Conservation (phyloP, 2,329 filamentous ascomycete species). For the Colletotrichum simmondsii region DNA sequence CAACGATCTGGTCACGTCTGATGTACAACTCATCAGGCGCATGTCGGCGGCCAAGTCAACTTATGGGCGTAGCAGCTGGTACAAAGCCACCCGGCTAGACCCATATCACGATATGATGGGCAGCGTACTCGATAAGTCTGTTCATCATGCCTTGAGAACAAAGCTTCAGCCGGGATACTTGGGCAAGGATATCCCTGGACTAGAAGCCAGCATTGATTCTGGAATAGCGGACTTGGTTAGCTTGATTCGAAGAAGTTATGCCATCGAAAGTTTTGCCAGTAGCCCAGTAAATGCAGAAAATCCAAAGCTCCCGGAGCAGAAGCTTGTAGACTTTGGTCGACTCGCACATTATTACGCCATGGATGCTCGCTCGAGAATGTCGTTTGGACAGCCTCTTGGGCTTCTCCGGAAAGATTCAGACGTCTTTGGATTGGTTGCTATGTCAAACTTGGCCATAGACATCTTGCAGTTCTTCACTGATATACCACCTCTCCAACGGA, state of each 20-base stretch:
- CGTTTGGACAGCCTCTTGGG: slow-evolving; percentile 5
- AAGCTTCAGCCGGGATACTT: slow-evolving; percentile 33
- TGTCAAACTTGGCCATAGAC: slow-evolving; percentile 23
- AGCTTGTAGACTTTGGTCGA: slow-evolving; percentile 33
- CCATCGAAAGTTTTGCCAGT: no score
- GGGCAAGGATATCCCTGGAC: slow-evolving; percentile 34
- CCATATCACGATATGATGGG: slow-evolving; percentile 44
- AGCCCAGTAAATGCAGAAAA: neutral
- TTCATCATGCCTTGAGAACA: slow-evolving; percentile 29
- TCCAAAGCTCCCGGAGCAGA: neutral
- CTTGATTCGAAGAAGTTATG: slow-evolving; percentile 22
- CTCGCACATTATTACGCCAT: slow-evolving; percentile 33
- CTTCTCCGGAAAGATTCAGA: slow-evolving; percentile 10
- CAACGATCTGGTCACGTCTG: slow-evolving; percentile 51
- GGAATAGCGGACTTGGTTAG: slow-evolving; percentile 26
- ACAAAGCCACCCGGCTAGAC: slow-evolving; percentile 61
- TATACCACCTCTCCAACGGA: slow-evolving; percentile 12
- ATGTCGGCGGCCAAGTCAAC: slow-evolving; percentile 49
- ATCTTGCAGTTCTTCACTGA: slow-evolving; percentile 21
- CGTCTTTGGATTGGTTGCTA: slow-evolving; percentile 3
- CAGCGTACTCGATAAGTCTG: slow-evolving; percentile 34
- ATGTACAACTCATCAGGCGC: slow-evolving; percentile 49
- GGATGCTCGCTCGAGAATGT: slow-evolving; percentile 27
- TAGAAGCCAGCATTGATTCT: slow-evolving; percentile 31
- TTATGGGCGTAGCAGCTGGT: slow-evolving; percentile 54